Percentiles rank a stretch among this genome's conserved stretches.
These are phyloP conservation scores for Fomes fomentarius DNA, from an alignment of 1,284 basidiomycete genomes.

Conservation along the genomic window DNA sequence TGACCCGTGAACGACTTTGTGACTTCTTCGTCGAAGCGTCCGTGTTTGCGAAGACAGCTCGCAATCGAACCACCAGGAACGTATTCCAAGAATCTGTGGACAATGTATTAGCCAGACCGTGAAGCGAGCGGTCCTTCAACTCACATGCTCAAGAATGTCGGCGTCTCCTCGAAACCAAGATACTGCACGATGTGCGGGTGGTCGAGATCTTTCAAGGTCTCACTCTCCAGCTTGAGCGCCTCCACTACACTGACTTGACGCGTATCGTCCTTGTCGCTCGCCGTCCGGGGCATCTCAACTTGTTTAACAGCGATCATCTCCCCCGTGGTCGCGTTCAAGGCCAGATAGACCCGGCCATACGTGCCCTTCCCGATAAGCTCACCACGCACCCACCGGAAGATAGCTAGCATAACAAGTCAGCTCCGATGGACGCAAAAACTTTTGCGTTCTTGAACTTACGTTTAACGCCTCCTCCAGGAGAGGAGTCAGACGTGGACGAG, in stretches of 20 bases:
- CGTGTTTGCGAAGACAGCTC: constrained; percentile 89
- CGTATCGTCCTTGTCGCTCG: constrained; percentile 87
- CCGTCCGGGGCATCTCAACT: constrained; percentile 92
- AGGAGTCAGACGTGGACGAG: constrained; percentile 54
- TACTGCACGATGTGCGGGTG: constrained; percentile 98
- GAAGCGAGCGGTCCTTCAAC: too few relatives aligned
- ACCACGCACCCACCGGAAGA: constrained; percentile 99
- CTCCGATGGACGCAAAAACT: constrained; percentile 4
- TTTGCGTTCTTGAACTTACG: constrained; percentile 46
- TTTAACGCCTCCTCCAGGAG: constrained; percentile 54
- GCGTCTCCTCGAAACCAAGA: constrained; percentile 95
- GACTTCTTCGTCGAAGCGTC: constrained; percentile 91
- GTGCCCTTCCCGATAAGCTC: constrained; percentile 97
- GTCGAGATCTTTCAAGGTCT: constrained; percentile 94
- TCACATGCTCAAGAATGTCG: constrained; percentile 90
- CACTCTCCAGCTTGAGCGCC: constrained; percentile 92
- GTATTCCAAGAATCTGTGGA: constrained; percentile 90
- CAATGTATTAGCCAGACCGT: too few relatives aligned
- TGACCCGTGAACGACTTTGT: constrained; percentile 94
- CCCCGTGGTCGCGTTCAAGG: constrained; percentile 96
- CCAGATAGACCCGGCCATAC: constrained; percentile 95
- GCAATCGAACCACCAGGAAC: constrained; percentile 98
- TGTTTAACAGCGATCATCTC: constrained; percentile 99
- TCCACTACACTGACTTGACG: constrained; percentile 88
- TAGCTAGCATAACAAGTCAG: constrained; percentile 52